Percentiles rank a stretch among this genome's conserved stretches.
phyloP scores from a whole-genome alignment of 1,284 basidiomycete genomes.

The Apiotrichum brassicae region DNA sequence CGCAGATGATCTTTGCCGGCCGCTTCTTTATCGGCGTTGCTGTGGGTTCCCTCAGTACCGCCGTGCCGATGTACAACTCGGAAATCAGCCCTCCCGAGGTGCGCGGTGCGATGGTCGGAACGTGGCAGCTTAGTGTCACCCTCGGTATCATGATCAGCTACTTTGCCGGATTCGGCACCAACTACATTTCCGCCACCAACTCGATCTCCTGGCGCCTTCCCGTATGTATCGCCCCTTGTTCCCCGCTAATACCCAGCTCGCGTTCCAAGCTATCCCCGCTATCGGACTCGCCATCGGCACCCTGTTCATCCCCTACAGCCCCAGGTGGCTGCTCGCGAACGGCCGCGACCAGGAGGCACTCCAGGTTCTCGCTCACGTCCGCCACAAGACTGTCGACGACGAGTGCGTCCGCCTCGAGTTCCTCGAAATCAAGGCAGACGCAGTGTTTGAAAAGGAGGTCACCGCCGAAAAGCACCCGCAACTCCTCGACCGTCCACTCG shows the following conservation, averaged over 20 bases:
- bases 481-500: constrained; percentile 7
- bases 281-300: constrained; percentile 42
- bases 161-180: constrained; percentile 66
- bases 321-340: constrained; percentile 56
- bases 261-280: constrained; percentile 63
- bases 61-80: constrained; percentile 57
- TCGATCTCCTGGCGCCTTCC: constrained; percentile 71
- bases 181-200: constrained; percentile 50
- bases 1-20: constrained; percentile 20
- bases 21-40: constrained; percentile 25
- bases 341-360: constrained; percentile 65
- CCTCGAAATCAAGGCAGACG: constrained; percentile 69
- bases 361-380: constrained; percentile 56
- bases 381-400: constrained; percentile 54
- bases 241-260: constrained; percentile 45
- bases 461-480: constrained; percentile 16
- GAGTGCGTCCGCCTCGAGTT: constrained; percentile 68
- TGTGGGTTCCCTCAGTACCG: constrained; percentile 65
- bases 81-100: constrained; percentile 61
- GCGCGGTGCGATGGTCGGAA: constrained; percentile 62
- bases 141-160: constrained; percentile 52
- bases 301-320: constrained; percentile 51
- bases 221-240: neutral
- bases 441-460: constrained; percentile 50
- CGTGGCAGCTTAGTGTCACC: constrained; percentile 69